phyloP scores from a whole-genome alignment of 129 eudicot genomes.

The Heracleum sosnowskyi region DNA sequence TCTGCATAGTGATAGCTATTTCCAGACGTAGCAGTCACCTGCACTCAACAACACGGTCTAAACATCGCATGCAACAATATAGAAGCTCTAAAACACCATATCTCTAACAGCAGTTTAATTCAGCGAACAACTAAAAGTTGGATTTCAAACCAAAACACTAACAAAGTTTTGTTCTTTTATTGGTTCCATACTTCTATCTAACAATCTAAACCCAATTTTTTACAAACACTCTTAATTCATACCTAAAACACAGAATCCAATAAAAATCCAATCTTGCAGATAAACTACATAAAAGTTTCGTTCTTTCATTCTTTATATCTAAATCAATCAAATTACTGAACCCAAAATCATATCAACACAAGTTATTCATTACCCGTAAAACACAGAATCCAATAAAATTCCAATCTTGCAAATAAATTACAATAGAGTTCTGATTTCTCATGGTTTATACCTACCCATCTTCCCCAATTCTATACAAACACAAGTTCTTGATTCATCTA shows the following conservation, averaged over 20 bases:
- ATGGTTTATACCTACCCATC: too few relatives aligned
- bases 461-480: background rate
- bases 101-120: background rate
- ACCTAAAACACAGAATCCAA: background rate
- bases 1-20: conserved; percentile 64
- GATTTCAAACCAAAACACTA: background rate
- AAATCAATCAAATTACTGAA: background rate
- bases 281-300: background rate
- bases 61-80: background rate
- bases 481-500: background rate
- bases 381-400: background rate
- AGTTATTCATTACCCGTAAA: background rate
- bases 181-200: background rate
- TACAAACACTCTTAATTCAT: background rate
- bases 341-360: background rate
- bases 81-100: background rate
- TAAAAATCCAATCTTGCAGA: background rate
- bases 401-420: background rate
- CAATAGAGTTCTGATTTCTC: too few relatives aligned
- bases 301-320: background rate
- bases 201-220: background rate
- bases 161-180: background rate
- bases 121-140: background rate
- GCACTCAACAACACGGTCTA: conserved; percentile 3
- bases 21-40: conserved; percentile 73